These are phyloP conservation scores for Pelargonium citronellum DNA, from an alignment of 441 rosid species.

Conservation along the genomic window DNA sequence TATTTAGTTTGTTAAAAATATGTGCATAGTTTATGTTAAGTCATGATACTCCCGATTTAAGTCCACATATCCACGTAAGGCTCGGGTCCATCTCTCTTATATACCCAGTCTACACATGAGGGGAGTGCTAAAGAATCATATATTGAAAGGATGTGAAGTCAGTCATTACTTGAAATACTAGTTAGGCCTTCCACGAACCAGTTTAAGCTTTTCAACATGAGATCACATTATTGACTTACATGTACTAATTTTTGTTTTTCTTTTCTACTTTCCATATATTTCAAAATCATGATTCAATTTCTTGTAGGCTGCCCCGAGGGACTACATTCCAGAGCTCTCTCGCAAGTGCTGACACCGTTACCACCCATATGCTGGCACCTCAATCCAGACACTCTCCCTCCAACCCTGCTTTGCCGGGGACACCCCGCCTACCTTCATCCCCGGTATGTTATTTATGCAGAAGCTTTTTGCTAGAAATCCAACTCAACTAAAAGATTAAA, in stretches of 20 bases:
- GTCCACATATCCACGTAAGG: too few relatives aligned
- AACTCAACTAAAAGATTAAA: too few relatives aligned
- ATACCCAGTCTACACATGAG: too few relatives aligned
- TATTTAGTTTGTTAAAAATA: background rate
- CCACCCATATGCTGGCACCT: background rate
- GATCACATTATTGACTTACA: too few relatives aligned
- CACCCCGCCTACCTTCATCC: background rate
- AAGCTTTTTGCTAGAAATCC: background rate
- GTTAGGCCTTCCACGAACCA: too few relatives aligned
- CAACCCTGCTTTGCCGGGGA: background rate
- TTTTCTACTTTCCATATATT: background rate
- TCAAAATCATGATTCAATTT: background rate
- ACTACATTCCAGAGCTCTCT: slow-evolving; percentile 1
- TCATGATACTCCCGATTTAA: too few relatives aligned
- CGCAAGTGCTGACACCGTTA: background rate
- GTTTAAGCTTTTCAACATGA: too few relatives aligned
- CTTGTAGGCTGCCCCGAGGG: background rate
- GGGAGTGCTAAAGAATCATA: too few relatives aligned
- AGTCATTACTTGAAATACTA: too few relatives aligned
- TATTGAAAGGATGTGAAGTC: too few relatives aligned
- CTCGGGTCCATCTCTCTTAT: too few relatives aligned
- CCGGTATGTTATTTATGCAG: background rate
- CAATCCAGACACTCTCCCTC: background rate
- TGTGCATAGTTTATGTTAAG: background rate
- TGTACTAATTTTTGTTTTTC: too few relatives aligned